Evolutionary conservation across 2,329 filamentous ascomycete genomes (phyloP).

Genomic region (Aspergillus sp.): DNA sequence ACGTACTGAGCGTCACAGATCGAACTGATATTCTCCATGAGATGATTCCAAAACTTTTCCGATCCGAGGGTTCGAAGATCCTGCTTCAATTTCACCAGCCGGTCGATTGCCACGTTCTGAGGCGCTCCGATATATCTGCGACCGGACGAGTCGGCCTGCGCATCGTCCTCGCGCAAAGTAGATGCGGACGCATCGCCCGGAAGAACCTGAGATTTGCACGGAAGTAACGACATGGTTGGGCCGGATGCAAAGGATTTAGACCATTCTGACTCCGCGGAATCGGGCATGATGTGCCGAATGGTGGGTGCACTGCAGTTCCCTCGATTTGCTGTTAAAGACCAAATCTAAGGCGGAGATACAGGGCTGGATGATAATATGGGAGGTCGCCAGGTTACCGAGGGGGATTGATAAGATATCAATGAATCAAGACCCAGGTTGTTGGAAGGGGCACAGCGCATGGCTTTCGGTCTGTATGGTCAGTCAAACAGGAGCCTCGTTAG

Average conservation of each 20-base stretch:
- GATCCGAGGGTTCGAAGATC: constrained; percentile 55
- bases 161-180: constrained; percentile 26
- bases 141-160: constrained; percentile 26
- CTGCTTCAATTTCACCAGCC: constrained; percentile 61
- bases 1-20: constrained; percentile 67
- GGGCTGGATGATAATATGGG: constrained; percentile 21
- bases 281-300: constrained; percentile 29
- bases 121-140: constrained; percentile 44
- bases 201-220: constrained; percentile 34
- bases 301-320: not conserved
- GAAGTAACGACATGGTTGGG: constrained; percentile 31
- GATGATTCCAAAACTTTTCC: constrained; percentile 63
- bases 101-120: constrained; percentile 64
- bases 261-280: constrained; percentile 36
- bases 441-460: constrained; percentile 27
- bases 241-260: constrained; percentile 28
- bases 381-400: constrained; percentile 24
- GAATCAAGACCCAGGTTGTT: constrained; percentile 21
- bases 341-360: not conserved
- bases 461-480: constrained; percentile 18
- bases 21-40: constrained; percentile 65
- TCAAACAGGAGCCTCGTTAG: not conserved
- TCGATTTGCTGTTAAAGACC: not conserved
- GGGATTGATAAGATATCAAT: constrained; percentile 22
- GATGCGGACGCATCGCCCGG: constrained; percentile 23